Percentiles rank a stretch among this genome's conserved stretches.
Conservation (phyloP, 352 stramenopile species). For the Phytophthora fragariaefolia region DNA sequence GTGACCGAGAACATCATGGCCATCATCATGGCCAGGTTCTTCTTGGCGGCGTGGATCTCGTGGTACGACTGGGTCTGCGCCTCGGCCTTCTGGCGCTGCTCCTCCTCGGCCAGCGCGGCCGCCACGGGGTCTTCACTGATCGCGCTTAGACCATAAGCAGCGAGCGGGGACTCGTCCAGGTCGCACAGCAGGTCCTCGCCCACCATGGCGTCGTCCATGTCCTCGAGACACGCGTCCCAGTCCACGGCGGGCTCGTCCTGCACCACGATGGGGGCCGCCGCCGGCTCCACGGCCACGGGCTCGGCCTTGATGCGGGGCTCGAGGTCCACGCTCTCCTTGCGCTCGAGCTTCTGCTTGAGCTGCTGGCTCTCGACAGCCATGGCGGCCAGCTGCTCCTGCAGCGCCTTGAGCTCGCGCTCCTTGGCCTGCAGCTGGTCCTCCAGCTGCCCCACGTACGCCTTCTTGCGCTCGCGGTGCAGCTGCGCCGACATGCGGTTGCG, state of each 20-base stretch:
- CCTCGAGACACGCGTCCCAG: conserved; percentile 67
- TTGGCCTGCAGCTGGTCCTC: conserved; percentile 87
- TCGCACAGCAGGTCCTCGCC: conserved; percentile 75
- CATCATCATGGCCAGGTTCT: conserved; percentile 91
- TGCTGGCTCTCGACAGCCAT: conserved; percentile 72
- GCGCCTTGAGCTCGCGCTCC: conserved; percentile 73
- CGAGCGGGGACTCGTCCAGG: conserved; percentile 71
- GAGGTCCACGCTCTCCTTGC: conserved; percentile 20
- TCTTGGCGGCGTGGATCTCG: conserved; percentile 87
- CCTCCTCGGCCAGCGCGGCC: conserved; percentile 29
- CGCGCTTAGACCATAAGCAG: conserved; percentile 40
- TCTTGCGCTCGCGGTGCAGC: conserved; percentile 89
- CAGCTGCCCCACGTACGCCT: conserved; percentile 87
- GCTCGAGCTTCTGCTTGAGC: conserved; percentile 61
- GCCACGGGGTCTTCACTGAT: conserved; percentile 39
- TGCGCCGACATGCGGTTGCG: conserved; percentile 91
- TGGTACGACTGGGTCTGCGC: conserved; percentile 52
- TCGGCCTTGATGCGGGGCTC: conserved; percentile 66
- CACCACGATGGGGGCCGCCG: conserved; percentile 33
- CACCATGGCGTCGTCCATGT: conserved; percentile 64
- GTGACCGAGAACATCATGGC: conserved; percentile 89
- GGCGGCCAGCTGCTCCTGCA: conserved; percentile 79
- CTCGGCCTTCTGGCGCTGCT: conserved; percentile 38
- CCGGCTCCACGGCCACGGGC: conserved; percentile 42
- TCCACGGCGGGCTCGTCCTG: conserved; percentile 41